phyloP scores from a whole-genome alignment of 805 yeast genomes.

The Isabelozyma gotoi region DNA sequence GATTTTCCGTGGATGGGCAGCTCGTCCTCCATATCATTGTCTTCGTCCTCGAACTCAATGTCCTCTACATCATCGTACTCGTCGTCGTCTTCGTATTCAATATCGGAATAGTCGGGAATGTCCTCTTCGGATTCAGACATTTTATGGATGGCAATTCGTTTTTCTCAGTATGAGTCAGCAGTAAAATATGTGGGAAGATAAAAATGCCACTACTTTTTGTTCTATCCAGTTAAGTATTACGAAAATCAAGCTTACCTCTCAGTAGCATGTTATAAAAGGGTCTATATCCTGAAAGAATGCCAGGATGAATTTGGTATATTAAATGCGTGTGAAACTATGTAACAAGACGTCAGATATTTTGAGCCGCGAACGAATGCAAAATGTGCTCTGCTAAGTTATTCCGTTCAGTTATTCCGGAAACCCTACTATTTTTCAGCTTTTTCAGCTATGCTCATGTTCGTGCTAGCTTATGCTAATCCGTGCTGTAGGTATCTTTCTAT shows the following conservation, averaged over 20 bases:
- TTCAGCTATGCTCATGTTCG: neutral
- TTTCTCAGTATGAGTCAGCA: too few relatives aligned
- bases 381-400: too few relatives aligned
- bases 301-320: neutral
- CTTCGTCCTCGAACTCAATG: conserved; percentile 2
- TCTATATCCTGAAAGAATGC: neutral
- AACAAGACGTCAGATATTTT: neutral
- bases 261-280: neutral
- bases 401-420: neutral
- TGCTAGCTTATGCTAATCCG: too few relatives aligned
- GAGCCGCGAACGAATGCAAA: neutral
- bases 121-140: conserved; percentile 5
- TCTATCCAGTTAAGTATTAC: neutral
- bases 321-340: neutral
- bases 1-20: conserved; percentile 1
- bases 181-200: too few relatives aligned
- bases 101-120: conserved; percentile 7
- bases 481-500: too few relatives aligned
- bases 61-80: conserved; percentile 2
- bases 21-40: neutral
- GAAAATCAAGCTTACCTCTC: neutral
- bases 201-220: too few relatives aligned
- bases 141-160: neutral
- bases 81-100: conserved; percentile 20
- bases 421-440: too few relatives aligned